Evolutionary conservation across 73 alveolate species (phyloP), one percentile per base, ranked within the genome.

Genomic region (Paramecium primaurelia): DNA sequence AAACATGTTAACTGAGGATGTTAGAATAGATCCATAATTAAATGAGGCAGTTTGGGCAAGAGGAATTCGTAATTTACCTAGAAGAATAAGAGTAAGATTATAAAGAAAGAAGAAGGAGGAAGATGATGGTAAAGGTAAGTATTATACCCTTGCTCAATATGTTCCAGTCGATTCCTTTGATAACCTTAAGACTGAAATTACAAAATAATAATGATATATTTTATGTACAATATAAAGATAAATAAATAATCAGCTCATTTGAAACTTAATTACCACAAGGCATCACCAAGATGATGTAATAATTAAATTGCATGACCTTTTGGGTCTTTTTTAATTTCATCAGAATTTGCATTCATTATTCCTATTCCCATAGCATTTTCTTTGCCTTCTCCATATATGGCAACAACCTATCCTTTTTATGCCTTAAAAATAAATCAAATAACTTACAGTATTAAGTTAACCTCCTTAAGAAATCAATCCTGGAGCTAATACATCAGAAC

Each of bases 11-110:
- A 97, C 99, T 58, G 96, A 97, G 93, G 99, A 97, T 93, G 98
- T 97, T 86, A 94, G 99, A 92, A 92, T 97, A 77, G 99, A 97
- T 95, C 94, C 98, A 75, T 93, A 97, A 92, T 92, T 97, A 80
- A 97, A 97, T 97, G 96, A 96, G 93, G 96, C 94, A 93, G 80
- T 97, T 83, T 97, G 99, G 99, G 93, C 95, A 92, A 92, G 93
- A 45, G 99, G 99, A 77, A 95, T 97, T 95, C 93, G 99, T 86
- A 97, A 97, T 96, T 97, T 97, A 22, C 99, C 99, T 25, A 95
- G 97, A 83, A 97, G 98, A 95, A 97, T 97, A 91, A 97, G 98
- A 92, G 98, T 97, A 8, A 28, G 84, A 20, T 71, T 97, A 77
- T 86, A 92, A 90, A 96, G 98, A 95, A 96, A 95, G 95, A 97